A percentile compares a stretch with the other conserved stretches of the same genome.
These are phyloP conservation scores for Cyclotella sp. DNA, from an alignment of 108 stramenopile species.

Conservation along the genomic window DNA sequence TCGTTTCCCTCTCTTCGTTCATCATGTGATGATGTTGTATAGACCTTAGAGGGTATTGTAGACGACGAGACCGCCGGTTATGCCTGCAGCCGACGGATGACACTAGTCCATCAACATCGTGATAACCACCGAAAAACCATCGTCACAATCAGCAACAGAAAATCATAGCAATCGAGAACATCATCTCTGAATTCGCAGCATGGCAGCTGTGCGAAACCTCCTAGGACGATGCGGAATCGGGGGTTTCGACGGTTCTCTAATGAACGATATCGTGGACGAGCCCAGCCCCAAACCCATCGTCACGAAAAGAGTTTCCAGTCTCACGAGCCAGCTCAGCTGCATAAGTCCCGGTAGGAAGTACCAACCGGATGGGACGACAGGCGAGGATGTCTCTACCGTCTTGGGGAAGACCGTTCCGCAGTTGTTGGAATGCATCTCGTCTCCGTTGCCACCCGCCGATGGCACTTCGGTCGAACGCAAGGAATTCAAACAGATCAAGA, in stretches of 20 bases:
- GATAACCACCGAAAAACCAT: no score
- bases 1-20: no score
- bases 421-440: constrained; percentile 26
- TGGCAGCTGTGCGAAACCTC: not conserved
- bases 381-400: not conserved
- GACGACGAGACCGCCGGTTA: no score
- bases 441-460: constrained; percentile 1
- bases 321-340: constrained; percentile 6
- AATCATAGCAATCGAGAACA: not conserved
- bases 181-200: not conserved
- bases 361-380: constrained; percentile 13
- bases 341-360: constrained; percentile 19
- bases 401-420: constrained; percentile 31
- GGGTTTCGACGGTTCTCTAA: not conserved
- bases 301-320: not conserved
- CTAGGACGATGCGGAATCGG: constrained; percentile 7
- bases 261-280: constrained; percentile 10
- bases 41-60: no score
- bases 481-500: constrained; percentile 1
- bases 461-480: constrained; percentile 11
- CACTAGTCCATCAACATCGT: no score
- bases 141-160: not conserved
- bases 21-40: no score
- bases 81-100: no score
- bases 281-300: not conserved